phyloP scores from a whole-genome alignment of 2,329 filamentous ascomycete genomes.

The Septoria petroselini region DNA sequence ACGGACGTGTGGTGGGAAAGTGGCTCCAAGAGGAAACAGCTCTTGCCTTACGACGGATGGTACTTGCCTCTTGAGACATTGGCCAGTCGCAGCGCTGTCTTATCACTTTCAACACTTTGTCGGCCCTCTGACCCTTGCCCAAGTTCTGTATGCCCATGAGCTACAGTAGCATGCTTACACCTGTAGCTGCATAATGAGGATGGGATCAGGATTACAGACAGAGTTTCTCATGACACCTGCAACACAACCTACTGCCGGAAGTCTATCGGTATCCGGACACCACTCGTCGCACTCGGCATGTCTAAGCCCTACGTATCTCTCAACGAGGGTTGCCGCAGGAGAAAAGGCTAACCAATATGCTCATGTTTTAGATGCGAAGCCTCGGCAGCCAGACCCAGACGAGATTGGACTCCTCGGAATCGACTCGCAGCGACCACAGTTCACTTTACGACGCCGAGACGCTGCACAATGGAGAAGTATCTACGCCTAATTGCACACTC shows the following conservation, averaged over 20 bases:
- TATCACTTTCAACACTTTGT: no score
- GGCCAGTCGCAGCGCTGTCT: no score
- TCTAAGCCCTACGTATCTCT: background rate
- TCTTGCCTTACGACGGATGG: no score
- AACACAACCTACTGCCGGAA: conserved; percentile 10
- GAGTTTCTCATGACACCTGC: conserved; percentile 8
- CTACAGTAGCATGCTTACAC: conserved; percentile 10
- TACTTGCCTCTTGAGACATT: no score
- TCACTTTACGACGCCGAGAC: conserved; percentile 28
- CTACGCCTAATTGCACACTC: background rate
- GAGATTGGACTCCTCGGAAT: conserved; percentile 23
- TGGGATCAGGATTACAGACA: conserved; percentile 11
- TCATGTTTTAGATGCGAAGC: background rate
- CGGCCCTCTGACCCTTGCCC: background rate
- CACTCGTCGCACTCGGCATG: background rate
- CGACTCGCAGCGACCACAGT: conserved; percentile 25
- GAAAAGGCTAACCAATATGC: background rate
- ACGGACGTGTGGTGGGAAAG: no score
- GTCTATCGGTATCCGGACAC: conserved; percentile 4
- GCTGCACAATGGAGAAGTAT: background rate
- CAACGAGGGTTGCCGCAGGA: background rate
- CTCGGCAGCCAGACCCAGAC: background rate
- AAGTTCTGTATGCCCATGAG: conserved; percentile 1
- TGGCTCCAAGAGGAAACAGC: no score
- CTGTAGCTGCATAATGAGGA: conserved; percentile 10